Percentiles rank a stretch among this genome's conserved stretches.
These are phyloP conservation scores for Musa balbisiana DNA, from an alignment of 202 grass and related monocot genomes.

Conservation along the genomic window DNA sequence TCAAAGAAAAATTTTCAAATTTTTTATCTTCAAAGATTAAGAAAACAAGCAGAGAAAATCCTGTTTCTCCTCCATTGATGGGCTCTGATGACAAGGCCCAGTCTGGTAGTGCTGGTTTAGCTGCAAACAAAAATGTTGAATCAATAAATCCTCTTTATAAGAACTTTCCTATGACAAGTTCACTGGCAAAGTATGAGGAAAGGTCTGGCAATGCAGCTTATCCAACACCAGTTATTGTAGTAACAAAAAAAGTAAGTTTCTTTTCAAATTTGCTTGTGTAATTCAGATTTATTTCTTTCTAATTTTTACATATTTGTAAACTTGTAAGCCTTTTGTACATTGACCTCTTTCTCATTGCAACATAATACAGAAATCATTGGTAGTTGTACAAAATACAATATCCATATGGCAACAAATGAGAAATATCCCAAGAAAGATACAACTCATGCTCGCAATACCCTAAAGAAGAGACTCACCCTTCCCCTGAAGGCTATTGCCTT, in stretches of 20 bases:
- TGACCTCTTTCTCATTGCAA: too few species aligned
- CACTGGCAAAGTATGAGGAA: not conserved
- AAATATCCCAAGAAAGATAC: not conserved
- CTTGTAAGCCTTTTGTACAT: too few species aligned
- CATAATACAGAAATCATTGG: too few species aligned
- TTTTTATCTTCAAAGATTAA: slow-evolving; percentile 68
- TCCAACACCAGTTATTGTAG: not conserved
- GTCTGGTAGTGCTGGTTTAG: slow-evolving; percentile 26
- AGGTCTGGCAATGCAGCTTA: not conserved
- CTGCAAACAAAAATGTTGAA: not conserved
- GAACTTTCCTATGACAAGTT: not conserved
- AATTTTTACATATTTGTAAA: not conserved
- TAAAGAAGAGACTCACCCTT: not conserved
- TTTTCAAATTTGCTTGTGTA: not conserved
- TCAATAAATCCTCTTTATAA: not conserved
- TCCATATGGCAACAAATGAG: too few species aligned
- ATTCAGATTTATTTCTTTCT: not conserved
- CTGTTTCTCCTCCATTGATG: not conserved
- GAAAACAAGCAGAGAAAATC: slow-evolving; percentile 38
- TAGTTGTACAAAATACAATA: too few species aligned
- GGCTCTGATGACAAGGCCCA: not conserved
- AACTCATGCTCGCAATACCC: not conserved
- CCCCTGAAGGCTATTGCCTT: not conserved
- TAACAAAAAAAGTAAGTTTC: slow-evolving; percentile 1
- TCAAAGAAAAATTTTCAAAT: slow-evolving; percentile 66